These are phyloP conservation scores for Colletotrichum kahawae DNA, from an alignment of 2,329 filamentous ascomycete genomes.

Conservation along the genomic window DNA sequence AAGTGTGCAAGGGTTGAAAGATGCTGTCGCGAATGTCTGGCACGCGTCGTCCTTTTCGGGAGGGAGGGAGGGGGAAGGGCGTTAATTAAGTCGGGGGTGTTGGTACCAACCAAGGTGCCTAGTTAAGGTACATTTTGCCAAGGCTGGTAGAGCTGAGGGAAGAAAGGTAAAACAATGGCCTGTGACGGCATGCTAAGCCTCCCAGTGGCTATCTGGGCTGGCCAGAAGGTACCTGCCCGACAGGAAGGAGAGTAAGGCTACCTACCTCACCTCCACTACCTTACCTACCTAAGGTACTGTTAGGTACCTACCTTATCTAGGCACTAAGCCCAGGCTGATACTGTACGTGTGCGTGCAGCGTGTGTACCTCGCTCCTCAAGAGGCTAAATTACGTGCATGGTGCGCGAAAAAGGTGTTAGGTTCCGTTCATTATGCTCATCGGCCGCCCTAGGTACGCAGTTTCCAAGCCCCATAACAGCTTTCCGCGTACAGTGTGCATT, in stretches of 20 bases:
- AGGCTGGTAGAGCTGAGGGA: neutral
- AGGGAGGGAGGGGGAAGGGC: conserved; percentile 1
- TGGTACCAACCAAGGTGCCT: neutral
- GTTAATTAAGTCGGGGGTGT: conserved; percentile 9
- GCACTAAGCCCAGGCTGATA: neutral
- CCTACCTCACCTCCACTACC: neutral
- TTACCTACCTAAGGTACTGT: neutral
- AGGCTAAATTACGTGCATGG: neutral
- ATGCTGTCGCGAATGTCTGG: conserved; percentile 16
- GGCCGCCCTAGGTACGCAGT: neutral
- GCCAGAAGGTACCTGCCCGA: neutral
- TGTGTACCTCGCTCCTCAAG: neutral
- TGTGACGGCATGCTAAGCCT: neutral
- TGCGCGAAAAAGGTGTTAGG: neutral
- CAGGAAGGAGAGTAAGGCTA: neutral
- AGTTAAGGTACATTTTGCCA: neutral
- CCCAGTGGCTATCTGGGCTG: neutral
- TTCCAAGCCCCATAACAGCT: neutral
- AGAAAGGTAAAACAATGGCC: neutral
- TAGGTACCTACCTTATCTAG: neutral
- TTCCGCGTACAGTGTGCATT: neutral
- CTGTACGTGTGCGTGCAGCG: neutral
- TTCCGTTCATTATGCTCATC: neutral
- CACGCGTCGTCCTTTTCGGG: conserved; percentile 16
- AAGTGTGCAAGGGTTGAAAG: conserved; percentile 14